Percentiles rank a stretch among this genome's conserved stretches.
phyloP scores from a whole-genome alignment of 306 rosid genomes.

The Parietaria judaica region DNA sequence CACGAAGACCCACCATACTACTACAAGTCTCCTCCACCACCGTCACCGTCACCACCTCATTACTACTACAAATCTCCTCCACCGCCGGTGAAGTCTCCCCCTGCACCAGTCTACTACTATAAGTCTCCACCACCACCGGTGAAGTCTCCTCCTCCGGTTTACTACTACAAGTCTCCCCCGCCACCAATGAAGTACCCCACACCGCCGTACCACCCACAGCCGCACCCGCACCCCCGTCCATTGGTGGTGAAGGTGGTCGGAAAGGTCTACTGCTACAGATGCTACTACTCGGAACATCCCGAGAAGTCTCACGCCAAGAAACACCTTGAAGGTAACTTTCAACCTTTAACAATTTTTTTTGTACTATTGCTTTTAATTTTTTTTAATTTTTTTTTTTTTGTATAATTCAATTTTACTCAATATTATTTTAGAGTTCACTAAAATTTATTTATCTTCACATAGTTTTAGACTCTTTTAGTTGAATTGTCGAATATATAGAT shows the following conservation, averaged over 20 bases:
- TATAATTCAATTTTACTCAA: no score
- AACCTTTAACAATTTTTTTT: no score
- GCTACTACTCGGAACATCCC: constrained; percentile 67
- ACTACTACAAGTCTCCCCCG: constrained; percentile 39
- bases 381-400: no score
- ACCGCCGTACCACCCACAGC: constrained; percentile 32
- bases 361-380: no score
- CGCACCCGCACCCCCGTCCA: constrained; percentile 44
- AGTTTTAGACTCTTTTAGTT: no score
- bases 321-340: constrained; percentile 63
- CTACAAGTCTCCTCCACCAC: constrained; percentile 23
- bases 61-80: constrained; percentile 42
- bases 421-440: no score
- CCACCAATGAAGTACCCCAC: constrained; percentile 30
- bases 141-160: constrained; percentile 33
- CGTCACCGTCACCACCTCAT: constrained; percentile 35
- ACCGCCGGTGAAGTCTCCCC: constrained; percentile 25
- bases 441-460: no score
- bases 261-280: constrained; percentile 71
- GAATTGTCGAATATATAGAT: no score
- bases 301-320: constrained; percentile 79
- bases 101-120: constrained; percentile 26
- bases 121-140: constrained; percentile 33
- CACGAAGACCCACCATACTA: no score
- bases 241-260: constrained; percentile 83